phyloP scores from a whole-genome alignment of 163 green algal genomes.

The Coccomyxa subellipsoidea region DNA sequence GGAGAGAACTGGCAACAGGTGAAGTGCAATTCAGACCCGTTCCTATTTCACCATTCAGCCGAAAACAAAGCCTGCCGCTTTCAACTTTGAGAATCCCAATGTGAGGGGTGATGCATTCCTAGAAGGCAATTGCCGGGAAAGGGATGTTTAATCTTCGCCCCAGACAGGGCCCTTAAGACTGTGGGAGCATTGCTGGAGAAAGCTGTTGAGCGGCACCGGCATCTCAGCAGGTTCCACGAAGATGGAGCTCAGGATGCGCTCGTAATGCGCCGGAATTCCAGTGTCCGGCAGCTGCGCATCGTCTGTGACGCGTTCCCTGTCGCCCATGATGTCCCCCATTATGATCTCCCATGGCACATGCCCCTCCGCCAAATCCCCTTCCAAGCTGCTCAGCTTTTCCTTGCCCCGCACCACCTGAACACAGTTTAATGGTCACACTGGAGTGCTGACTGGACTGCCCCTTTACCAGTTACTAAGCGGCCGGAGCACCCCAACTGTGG shows the following conservation, averaged over 20 bases:
- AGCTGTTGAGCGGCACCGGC: neutral
- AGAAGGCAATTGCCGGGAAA: no score
- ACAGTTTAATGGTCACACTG: neutral
- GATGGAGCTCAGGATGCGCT: constrained; percentile 20
- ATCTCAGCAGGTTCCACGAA: constrained; percentile 17
- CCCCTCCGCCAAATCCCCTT: neutral
- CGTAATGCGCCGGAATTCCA: constrained; percentile 18
- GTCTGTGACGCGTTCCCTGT: neutral
- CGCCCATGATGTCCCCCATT: constrained; percentile 10
- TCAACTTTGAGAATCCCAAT: no score
- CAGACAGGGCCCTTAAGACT: no score
- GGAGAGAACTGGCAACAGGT: no score
- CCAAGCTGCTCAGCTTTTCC: neutral
- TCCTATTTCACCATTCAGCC: no score
- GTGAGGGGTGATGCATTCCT: no score
- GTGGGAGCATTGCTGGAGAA: no score
- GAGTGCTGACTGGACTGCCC: neutral
- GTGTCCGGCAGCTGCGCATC: constrained; percentile 15
- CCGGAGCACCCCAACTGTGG: no score
- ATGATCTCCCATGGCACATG: constrained; percentile 11
- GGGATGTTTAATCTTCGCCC: no score
- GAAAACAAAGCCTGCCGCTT: no score
- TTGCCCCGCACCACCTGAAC: neutral
- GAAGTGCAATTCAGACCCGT: no score
- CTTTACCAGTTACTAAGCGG: no score